Conservation (phyloP, 805 yeast species). For the Pichia paraexigua region DNA sequence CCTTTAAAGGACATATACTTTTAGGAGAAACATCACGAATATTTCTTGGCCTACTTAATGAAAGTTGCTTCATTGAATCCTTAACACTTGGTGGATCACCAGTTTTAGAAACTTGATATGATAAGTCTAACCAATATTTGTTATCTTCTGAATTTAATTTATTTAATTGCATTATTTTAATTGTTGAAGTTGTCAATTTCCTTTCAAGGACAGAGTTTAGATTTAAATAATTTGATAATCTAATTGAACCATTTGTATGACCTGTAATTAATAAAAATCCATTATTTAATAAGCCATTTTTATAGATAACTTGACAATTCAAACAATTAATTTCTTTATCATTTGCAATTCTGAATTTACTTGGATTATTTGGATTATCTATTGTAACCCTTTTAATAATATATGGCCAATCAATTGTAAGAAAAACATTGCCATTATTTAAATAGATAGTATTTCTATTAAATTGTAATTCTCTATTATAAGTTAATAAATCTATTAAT, state of each 20-base stretch:
- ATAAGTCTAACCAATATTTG: conserved; percentile 19
- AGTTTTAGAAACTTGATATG: conserved; percentile 8
- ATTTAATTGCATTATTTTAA: conserved; percentile 20
- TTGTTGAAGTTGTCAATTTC: conserved; percentile 10
- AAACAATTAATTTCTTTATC: conserved; percentile 10
- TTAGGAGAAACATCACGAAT: conserved; percentile 12
- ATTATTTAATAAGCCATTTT: background rate
- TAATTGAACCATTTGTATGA: conserved; percentile 15
- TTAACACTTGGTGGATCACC: conserved; percentile 5
- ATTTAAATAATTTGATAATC: conserved; percentile 12
- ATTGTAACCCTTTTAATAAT: conserved; percentile 1
- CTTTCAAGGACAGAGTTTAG: conserved; percentile 7
- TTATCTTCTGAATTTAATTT: conserved; percentile 5
- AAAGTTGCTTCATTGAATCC: background rate
- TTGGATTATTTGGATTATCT: conserved; percentile 3
- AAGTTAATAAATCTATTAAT: background rate
- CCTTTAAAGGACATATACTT: conserved; percentile 7
- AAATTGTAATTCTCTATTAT: conserved; percentile 1
- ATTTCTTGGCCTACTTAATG: background rate
- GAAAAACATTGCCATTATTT: background rate
- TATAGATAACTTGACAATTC: conserved; percentile 2
- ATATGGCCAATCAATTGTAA: conserved; percentile 8
- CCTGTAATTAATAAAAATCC: conserved; percentile 12
- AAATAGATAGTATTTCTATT: conserved; percentile 1
- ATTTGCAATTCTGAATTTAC: conserved; percentile 6